Conservation (phyloP, 768 basidiomycete species). For the Hygrocybe punicea region DNA sequence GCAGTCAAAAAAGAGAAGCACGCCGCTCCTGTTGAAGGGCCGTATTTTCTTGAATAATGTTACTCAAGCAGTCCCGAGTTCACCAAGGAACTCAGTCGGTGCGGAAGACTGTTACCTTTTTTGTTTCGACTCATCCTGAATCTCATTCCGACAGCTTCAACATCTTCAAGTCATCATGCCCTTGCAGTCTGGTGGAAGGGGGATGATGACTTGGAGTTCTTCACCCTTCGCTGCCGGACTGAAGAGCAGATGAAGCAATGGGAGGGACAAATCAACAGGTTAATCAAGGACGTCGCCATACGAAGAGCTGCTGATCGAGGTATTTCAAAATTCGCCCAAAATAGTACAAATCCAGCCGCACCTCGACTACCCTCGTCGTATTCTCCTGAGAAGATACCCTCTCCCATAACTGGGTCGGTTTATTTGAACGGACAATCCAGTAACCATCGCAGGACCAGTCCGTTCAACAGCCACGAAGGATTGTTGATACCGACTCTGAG, state of each 20-base stretch:
- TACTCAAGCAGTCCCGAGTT: constrained; percentile 67
- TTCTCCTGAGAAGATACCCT: constrained; percentile 35
- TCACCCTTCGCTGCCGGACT: constrained; percentile 87
- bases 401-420: constrained; percentile 23
- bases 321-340: constrained; percentile 50
- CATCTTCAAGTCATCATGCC: constrained; percentile 60
- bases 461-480: constrained; percentile 42
- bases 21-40: constrained; percentile 86
- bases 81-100: constrained; percentile 60
- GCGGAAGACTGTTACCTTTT: constrained; percentile 27
- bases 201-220: constrained; percentile 89
- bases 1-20: constrained; percentile 68
- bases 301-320: constrained; percentile 67
- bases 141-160: constrained; percentile 37
- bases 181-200: constrained; percentile 94
- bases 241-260: constrained; percentile 93
- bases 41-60: constrained; percentile 97
- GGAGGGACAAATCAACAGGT: constrained; percentile 84
- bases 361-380: constrained; percentile 34
- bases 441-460: constrained; percentile 30
- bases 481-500: constrained; percentile 24
- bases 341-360: constrained; percentile 46
- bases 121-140: not conserved
- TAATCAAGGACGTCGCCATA: constrained; percentile 74
- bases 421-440: constrained; percentile 30